phyloP scores from a whole-genome alignment of 441 rosid genomes.

The Cnidoscolus chayamansa region DNA sequence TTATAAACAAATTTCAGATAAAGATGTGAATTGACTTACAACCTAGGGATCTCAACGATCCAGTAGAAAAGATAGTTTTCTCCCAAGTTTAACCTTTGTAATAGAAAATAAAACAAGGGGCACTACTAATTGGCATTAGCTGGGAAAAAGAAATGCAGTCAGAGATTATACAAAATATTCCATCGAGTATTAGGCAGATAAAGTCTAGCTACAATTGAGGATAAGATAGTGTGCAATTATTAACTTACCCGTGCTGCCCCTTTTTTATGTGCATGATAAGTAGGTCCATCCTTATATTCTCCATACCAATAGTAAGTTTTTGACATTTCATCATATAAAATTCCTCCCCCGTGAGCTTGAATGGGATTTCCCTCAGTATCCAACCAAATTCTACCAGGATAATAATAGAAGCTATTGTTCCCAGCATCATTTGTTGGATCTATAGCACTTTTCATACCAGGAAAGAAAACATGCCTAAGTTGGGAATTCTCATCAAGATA shows the following conservation, averaged over 20 bases:
- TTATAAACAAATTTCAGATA: background rate
- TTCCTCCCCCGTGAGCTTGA: conserved; percentile 95
- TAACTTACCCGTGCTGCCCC: conserved; percentile 83
- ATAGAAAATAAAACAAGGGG: background rate
- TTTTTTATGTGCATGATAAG: conserved; percentile 71
- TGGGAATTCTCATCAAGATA: conserved; percentile 88
- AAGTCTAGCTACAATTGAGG: conserved; percentile 3
- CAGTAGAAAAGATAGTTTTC: background rate
- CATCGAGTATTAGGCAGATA: background rate
- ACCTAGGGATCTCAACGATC: background rate
- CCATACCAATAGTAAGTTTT: conserved; percentile 85
- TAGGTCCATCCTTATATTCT: conserved; percentile 91
- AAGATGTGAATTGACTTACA: background rate
- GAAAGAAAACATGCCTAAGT: conserved; percentile 71
- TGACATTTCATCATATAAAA: conserved; percentile 57
- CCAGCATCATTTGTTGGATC: conserved; percentile 57
- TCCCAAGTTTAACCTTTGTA: conserved; percentile 11
- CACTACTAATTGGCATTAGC: conserved; percentile 6
- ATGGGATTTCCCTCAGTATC: conserved; percentile 90
- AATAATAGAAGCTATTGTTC: conserved; percentile 53
- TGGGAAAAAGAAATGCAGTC: background rate
- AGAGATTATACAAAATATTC: conserved; percentile 6
- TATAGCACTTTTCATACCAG: conserved; percentile 51
- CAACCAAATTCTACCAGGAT: conserved; percentile 85
- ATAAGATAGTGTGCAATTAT: conserved; percentile 10